Conservation (phyloP, 371 early-diverging fungal genomes). For the Apophysomyces variabilis region DNA sequence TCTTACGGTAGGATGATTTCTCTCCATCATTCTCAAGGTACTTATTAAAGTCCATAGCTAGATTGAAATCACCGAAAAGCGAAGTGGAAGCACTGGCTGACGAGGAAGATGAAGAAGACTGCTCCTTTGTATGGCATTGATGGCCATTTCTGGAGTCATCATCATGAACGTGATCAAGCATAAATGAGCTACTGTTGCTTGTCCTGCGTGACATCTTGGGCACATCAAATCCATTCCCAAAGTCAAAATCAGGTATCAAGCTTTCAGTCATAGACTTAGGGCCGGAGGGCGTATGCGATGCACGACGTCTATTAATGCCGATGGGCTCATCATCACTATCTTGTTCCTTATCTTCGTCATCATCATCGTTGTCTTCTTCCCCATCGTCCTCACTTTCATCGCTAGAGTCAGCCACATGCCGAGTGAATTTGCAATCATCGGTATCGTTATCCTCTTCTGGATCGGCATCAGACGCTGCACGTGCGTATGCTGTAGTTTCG, state of each 20-base stretch:
- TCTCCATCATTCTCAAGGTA: constrained; percentile 30
- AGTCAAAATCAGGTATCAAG: constrained; percentile 52
- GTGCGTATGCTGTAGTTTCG: constrained; percentile 18
- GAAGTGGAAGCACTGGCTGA: constrained; percentile 25
- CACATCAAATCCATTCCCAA: constrained; percentile 54
- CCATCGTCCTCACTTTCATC: constrained; percentile 50
- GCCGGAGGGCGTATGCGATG: background rate
- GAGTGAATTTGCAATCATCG: constrained; percentile 31
- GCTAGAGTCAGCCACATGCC: constrained; percentile 51
- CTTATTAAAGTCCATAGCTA: constrained; percentile 41
- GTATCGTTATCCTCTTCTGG: constrained; percentile 12
- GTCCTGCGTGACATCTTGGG: constrained; percentile 14
- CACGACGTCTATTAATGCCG: constrained; percentile 26
- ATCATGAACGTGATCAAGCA: background rate
- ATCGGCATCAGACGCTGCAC: constrained; percentile 16
- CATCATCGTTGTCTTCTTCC: constrained; percentile 32
- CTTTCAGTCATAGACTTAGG: constrained; percentile 28
- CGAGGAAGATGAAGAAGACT: constrained; percentile 18
- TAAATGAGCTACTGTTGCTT: constrained; percentile 3
- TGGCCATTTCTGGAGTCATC: background rate
- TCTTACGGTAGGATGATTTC: constrained; percentile 28
- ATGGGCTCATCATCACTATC: constrained; percentile 53
- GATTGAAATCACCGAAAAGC: constrained; percentile 51
- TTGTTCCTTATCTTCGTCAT: constrained; percentile 30
- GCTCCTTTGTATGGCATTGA: constrained; percentile 18